These are phyloP conservation scores for Talaromyces sp. DNA, from an alignment of 2,329 filamentous ascomycete genomes.

Conservation along the genomic window DNA sequence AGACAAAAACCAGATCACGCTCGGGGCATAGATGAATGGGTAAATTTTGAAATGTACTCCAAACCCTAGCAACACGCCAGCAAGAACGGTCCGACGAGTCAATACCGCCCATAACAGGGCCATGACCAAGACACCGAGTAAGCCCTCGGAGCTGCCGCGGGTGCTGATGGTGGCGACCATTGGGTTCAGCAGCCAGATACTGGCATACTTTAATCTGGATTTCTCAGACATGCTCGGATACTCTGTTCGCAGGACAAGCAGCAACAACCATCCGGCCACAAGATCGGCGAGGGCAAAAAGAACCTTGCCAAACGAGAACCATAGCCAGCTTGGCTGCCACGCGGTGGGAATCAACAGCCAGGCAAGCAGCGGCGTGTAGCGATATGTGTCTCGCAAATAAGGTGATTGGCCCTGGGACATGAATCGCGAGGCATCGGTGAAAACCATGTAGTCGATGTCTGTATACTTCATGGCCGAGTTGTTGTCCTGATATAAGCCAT, in stretches of 20 bases:
- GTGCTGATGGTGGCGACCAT: slow-evolving; percentile 98
- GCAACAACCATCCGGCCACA: slow-evolving; percentile 73
- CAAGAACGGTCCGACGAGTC: slow-evolving; percentile 54
- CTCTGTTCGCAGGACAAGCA: slow-evolving; percentile 45
- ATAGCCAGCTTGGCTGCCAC: slow-evolving; percentile 44
- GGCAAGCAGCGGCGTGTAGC: slow-evolving; percentile 89
- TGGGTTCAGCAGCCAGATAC: slow-evolving; percentile 90
- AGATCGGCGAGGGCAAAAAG: slow-evolving; percentile 81
- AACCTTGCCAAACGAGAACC: slow-evolving; percentile 81
- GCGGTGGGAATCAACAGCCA: slow-evolving; percentile 84
- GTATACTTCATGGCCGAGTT: slow-evolving; percentile 94
- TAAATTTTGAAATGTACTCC: slow-evolving; percentile 98
- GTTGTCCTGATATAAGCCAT: slow-evolving; percentile 88
- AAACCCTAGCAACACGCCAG: slow-evolving; percentile 71
- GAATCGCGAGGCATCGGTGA: slow-evolving; percentile 88
- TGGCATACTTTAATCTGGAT: slow-evolving; percentile 67
- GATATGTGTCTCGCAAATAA: slow-evolving; percentile 87
- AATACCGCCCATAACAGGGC: slow-evolving; percentile 78
- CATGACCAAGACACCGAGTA: slow-evolving; percentile 79
- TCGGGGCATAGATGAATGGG: slow-evolving; percentile 85
- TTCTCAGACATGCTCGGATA: slow-evolving; percentile 40
- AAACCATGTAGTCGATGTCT: slow-evolving; percentile 97
- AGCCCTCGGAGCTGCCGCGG: slow-evolving; percentile 83
- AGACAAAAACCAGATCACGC: slow-evolving; percentile 39
- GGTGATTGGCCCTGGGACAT: slow-evolving; percentile 63